A percentile compares a stretch with the other conserved stretches of the same genome.
Evolutionary conservation across 257 asterid species (phyloP).

Genomic region (Lavandula angustifolia): DNA sequence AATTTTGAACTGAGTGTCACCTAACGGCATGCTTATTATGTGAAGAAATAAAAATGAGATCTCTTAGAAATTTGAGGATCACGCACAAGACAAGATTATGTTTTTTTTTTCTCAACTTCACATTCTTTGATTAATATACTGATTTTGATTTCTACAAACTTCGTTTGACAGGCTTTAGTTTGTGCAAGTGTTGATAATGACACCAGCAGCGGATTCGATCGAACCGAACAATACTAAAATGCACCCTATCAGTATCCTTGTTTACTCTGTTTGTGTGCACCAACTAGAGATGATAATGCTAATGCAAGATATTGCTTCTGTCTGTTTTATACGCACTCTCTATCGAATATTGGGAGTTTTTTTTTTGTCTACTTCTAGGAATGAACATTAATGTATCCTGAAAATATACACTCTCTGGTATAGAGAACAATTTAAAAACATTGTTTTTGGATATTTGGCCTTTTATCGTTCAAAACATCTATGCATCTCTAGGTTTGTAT

Average conservation of each 20-base stretch:
- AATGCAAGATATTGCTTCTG: constrained; percentile 3
- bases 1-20: constrained; percentile 12
- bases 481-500: too few species aligned
- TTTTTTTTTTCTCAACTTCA: background rate
- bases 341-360: too few species aligned
- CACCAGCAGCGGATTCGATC: constrained; percentile 49
- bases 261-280: background rate
- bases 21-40: constrained; percentile 24
- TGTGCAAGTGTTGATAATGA: constrained; percentile 42
- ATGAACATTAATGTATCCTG: too few species aligned
- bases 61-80: constrained; percentile 33
- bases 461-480: too few species aligned
- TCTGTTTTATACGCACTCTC: too few species aligned
- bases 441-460: too few species aligned
- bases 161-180: constrained; percentile 33
- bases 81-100: constrained; percentile 29
- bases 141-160: background rate
- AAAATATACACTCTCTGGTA: too few species aligned
- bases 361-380: too few species aligned
- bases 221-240: too few species aligned
- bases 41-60: constrained; percentile 26
- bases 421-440: too few species aligned
- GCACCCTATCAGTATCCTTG: constrained; percentile 45
- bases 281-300: background rate
- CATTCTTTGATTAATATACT: constrained; percentile 19